phyloP scores from a whole-genome alignment of 306 rosid species.

The Echinosophora koreensis region DNA sequence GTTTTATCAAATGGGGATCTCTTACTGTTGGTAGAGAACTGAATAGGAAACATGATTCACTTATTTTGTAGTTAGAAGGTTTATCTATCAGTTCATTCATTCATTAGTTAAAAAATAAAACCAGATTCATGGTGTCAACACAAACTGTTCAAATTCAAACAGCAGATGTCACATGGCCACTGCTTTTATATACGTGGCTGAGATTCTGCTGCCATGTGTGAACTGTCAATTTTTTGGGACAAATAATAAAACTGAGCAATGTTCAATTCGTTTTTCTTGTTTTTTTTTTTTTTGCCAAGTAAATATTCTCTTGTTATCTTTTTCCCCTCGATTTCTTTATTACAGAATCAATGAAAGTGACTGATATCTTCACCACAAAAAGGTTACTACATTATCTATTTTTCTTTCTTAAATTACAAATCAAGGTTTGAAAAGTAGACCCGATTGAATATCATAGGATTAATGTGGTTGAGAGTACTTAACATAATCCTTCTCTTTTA shows the following conservation, averaged over 20 bases:
- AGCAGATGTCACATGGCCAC: constrained; percentile 37
- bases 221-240: neutral
- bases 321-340: neutral
- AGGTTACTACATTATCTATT: neutral
- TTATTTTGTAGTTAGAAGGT: neutral
- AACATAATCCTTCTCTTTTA: neutral
- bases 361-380: neutral
- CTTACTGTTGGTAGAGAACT: neutral
- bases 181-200: constrained; percentile 1
- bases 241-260: neutral
- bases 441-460: neutral
- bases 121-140: no score
- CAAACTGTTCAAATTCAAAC: constrained; percentile 12
- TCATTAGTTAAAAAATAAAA: constrained; percentile 12
- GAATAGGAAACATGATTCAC: neutral
- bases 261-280: neutral
- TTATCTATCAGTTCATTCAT: neutral
- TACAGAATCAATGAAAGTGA: neutral
- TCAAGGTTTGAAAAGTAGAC: neutral
- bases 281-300: constrained; percentile 27
- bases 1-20: neutral
- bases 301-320: constrained; percentile 2
- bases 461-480: neutral
- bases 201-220: constrained; percentile 37
- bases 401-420: neutral